A percentile compares a stretch with the other conserved stretches of the same genome.
Conservation (phyloP, 495 filamentous ascomycete species). For the Aspergillus affinis region DNA sequence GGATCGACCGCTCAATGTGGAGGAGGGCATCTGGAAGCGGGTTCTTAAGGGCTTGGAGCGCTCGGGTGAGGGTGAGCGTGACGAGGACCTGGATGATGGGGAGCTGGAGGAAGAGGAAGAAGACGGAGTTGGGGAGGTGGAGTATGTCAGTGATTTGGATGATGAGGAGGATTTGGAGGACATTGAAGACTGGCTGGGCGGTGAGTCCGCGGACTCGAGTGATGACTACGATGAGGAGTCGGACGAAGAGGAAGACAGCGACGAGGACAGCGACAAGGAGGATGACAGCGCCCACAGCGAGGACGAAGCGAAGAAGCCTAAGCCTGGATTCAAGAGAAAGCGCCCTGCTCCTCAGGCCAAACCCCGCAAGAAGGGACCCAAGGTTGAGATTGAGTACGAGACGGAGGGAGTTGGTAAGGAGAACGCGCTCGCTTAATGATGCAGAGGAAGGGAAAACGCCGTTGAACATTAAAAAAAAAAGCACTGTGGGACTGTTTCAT, state of each 20-base stretch:
- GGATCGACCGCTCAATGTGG: slow-evolving; percentile 89
- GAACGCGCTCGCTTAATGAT: slow-evolving; percentile 40
- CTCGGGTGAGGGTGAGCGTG: slow-evolving; percentile 76
- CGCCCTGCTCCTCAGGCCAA: slow-evolving; percentile 55
- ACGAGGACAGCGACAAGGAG: slow-evolving; percentile 50
- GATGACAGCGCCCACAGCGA: slow-evolving; percentile 38
- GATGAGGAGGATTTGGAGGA: slow-evolving; percentile 67
- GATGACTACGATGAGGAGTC: slow-evolving; percentile 51
- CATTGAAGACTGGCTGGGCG: slow-evolving; percentile 73
- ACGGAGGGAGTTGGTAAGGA: slow-evolving; percentile 55
- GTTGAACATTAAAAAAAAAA: slow-evolving; percentile 19
- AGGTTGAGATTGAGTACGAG: slow-evolving; percentile 72
- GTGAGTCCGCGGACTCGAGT: slow-evolving; percentile 55
- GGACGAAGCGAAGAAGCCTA: slow-evolving; percentile 47
- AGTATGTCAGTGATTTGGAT: slow-evolving; percentile 79
- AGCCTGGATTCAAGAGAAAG: slow-evolving; percentile 68
- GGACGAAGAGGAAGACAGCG: slow-evolving; percentile 47
- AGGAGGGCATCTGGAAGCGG: slow-evolving; percentile 95
- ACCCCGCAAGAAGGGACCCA: slow-evolving; percentile 66
- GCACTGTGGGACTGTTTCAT: slow-evolving; percentile 24
- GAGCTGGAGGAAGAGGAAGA: slow-evolving; percentile 72
- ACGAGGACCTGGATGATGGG: slow-evolving; percentile 88
- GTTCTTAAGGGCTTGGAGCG: slow-evolving; percentile 87
- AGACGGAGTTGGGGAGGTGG: slow-evolving; percentile 73
- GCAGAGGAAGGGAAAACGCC: slow-evolving; percentile 16